phyloP scores from a whole-genome alignment of 2,329 filamentous ascomycete species.

The Calonectria hongkongensis region DNA sequence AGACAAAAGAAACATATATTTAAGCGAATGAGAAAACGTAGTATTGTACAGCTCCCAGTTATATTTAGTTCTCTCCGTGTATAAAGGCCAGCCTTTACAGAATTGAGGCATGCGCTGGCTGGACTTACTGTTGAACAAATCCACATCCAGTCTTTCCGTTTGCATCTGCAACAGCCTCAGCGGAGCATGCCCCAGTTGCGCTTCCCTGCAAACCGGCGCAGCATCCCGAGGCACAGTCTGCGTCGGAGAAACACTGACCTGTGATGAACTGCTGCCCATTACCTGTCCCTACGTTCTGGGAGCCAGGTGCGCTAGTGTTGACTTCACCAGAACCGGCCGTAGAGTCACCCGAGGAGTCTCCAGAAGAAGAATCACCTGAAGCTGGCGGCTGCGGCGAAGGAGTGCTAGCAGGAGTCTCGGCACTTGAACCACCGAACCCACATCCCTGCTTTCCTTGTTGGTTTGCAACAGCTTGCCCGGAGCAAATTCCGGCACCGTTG shows the following conservation, averaged over 20 bases:
- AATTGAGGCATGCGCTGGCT: not conserved
- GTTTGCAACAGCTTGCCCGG: constrained; percentile 52
- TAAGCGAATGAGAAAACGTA: not conserved
- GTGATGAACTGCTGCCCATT: constrained; percentile 54
- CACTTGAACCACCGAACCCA: constrained; percentile 49
- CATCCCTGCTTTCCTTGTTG: constrained; percentile 59
- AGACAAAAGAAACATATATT: not conserved
- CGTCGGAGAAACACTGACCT: constrained; percentile 50
- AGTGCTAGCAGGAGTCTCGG: not conserved
- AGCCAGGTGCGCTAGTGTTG: constrained; percentile 38
- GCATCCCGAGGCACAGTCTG: constrained; percentile 53
- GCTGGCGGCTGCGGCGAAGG: constrained; percentile 5
- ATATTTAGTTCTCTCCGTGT: not conserved
- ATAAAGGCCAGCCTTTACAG: constrained; percentile 18
- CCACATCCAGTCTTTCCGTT: constrained; percentile 54
- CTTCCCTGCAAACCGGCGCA: constrained; percentile 45
- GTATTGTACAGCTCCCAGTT: not conserved
- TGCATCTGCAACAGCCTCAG: constrained; percentile 36
- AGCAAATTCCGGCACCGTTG: constrained; percentile 54
- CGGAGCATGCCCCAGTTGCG: constrained; percentile 36
- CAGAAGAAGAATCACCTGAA: not conserved
- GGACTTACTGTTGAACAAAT: constrained; percentile 55
- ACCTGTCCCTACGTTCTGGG: constrained; percentile 49
- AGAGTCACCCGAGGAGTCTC: not conserved
- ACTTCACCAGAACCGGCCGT: constrained; percentile 10